Percentiles rank a stretch among this genome's conserved stretches.
phyloP scores from a whole-genome alignment of 495 filamentous ascomycete species.

The Hyaloscypha bicolor region DNA sequence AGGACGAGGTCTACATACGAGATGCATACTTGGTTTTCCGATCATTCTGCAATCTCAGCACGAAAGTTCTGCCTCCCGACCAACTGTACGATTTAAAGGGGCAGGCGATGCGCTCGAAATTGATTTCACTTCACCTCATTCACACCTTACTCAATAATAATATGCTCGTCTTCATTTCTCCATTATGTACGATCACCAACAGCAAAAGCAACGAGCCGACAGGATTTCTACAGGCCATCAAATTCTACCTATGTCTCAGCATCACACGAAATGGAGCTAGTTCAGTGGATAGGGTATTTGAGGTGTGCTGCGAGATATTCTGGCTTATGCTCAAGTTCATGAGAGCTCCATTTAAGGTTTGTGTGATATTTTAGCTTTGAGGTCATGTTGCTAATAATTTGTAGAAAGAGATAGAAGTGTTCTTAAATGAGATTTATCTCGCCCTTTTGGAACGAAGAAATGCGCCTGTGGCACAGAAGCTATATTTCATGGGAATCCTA shows the following conservation, averaged over 20 bases:
- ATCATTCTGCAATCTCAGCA: slow-evolving; percentile 96
- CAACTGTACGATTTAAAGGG: slow-evolving; percentile 91
- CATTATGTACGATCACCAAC: slow-evolving; percentile 85
- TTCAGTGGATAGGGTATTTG: slow-evolving; percentile 87
- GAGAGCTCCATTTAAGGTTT: slow-evolving; percentile 88
- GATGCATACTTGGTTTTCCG: slow-evolving; percentile 97
- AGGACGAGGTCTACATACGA: slow-evolving; percentile 94
- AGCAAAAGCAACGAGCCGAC: slow-evolving; percentile 83
- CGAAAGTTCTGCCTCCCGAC: slow-evolving; percentile 83
- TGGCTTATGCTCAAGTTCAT: slow-evolving; percentile 95
- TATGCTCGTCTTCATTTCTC: slow-evolving; percentile 82
- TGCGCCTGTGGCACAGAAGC: slow-evolving; percentile 86
- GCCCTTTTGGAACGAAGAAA: slow-evolving; percentile 87
- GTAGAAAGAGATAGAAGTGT: slow-evolving; percentile 96
- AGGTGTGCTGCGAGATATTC: slow-evolving; percentile 96
- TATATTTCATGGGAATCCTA: slow-evolving; percentile 85
- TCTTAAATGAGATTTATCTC: slow-evolving; percentile 96
- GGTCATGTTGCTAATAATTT: slow-evolving; percentile 10
- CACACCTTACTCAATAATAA: slow-evolving; percentile 94
- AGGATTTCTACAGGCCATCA: slow-evolving; percentile 90
- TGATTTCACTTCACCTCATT: slow-evolving; percentile 91
- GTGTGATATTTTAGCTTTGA: slow-evolving; percentile 18
- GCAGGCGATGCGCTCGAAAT: slow-evolving; percentile 94
- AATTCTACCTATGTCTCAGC: slow-evolving; percentile 92
- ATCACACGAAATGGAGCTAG: slow-evolving; percentile 94